Evolutionary conservation across 2,329 filamentous ascomycete genomes (phyloP).

Genomic region (Pseudocercospora macadamiae): DNA sequence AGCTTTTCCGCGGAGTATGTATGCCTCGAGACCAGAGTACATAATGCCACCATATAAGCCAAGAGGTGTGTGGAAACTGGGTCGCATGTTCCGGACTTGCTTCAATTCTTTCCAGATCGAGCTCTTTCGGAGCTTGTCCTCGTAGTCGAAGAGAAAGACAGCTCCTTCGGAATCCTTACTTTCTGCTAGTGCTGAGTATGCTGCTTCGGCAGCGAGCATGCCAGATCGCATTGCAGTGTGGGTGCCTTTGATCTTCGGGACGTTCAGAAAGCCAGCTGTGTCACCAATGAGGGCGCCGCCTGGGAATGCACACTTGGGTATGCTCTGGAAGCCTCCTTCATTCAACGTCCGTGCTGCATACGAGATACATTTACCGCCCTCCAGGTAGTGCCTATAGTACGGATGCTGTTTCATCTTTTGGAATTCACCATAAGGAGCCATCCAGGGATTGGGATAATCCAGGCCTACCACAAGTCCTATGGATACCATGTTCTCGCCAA

Average conservation of each 20-base stretch:
- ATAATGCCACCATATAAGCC: constrained; percentile 86
- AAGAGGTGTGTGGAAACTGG: constrained; percentile 85
- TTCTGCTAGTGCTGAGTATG: constrained; percentile 71
- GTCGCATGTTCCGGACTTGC: constrained; percentile 95
- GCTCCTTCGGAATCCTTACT: constrained; percentile 62
- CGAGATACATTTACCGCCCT: constrained; percentile 95
- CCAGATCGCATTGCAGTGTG: constrained; percentile 98
- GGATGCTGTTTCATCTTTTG: constrained; percentile 98
- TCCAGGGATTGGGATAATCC: constrained; percentile 95
- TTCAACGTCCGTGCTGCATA: constrained; percentile 90
- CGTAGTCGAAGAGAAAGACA: constrained; percentile 93
- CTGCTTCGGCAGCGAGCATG: constrained; percentile 92
- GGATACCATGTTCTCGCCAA: constrained; percentile 93
- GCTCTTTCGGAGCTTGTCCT: constrained; percentile 82
- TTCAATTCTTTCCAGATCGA: constrained; percentile 92
- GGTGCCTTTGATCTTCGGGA: constrained; percentile 97
- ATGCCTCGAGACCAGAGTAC: constrained; percentile 93
- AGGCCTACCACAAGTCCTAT: constrained; percentile 89
- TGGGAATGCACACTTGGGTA: constrained; percentile 94
- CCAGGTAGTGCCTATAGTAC: constrained; percentile 81
- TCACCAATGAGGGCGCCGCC: constrained; percentile 95
- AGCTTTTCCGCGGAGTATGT: constrained; percentile 76
- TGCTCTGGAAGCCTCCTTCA: constrained; percentile 96
- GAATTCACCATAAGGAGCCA: constrained; percentile 94
- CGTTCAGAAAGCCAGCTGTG: constrained; percentile 93